Base-by-base conservation (phyloP, 2,329 filamentous ascomycete species). In the Mollisiaceae sp. region DNA sequence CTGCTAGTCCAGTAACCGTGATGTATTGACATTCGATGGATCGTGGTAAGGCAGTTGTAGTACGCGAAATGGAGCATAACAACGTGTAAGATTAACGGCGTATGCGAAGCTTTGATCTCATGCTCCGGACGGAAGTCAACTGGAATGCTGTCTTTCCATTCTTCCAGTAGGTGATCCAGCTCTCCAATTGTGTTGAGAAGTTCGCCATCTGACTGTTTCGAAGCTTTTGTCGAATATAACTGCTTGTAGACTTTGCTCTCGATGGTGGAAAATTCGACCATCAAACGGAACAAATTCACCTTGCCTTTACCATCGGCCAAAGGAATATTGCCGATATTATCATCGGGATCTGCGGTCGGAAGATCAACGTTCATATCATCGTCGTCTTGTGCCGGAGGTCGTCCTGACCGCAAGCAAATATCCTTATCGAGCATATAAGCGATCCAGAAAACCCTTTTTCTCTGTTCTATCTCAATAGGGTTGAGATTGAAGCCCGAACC, bases 1-100 rank as follows among this genome's bases (percentile, higher is more conserved):
- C 95, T 88, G 75, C 92, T 97, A 0, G 94, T 98, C 95, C 95
- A 99, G 79, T 97, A 97, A 15, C 95, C 95, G 76, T 97, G 94
- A 73, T 98, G 95, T 36, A 98, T 91, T 50, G 93, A 97, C 95
- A 98, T 99, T 60, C 95, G 92, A 77, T 99, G 95, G 69, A 99
- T 97, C 0, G 95, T 99, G 0, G 94, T 97, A 60, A 99, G 81
- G 73, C 94, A 97, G 77, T 99, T 99, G 82, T 98, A 98, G 79
- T 99, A 99, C 1, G 93, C 90, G 74, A 99, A 96, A 77, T 99
- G 95, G 65, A 99, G 82, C 77, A 97, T 92, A 67, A 97, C 94
- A 60, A 99, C 88, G 70, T 98, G 94, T 22, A 99, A 82, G 22
- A 98, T 94, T n/a, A 98, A 83, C 0, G 94, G 94, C 0, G 93